Conservation (phyloP, 2,329 filamentous ascomycete genomes). For the Myriosclerotinia curreyana region DNA sequence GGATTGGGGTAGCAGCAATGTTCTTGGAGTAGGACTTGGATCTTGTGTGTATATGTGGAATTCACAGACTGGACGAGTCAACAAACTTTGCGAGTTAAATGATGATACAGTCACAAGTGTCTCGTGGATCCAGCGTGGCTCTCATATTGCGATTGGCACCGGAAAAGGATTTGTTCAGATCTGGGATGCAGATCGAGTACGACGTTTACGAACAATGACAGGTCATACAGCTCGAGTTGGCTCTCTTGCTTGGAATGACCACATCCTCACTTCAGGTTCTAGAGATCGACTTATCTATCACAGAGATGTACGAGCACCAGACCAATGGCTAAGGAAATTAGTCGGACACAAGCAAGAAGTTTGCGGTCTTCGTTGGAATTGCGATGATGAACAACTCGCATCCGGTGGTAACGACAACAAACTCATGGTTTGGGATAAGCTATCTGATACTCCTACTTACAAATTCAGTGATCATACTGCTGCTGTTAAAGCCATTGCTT, state of each 20-base stretch:
- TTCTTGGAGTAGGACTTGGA: conserved; percentile 87
- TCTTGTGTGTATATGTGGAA: conserved; percentile 99
- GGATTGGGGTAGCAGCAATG: conserved; percentile 95
- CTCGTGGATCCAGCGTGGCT: conserved; percentile 97
- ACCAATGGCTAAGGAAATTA: conserved; percentile 83
- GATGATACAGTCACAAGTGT: conserved; percentile 96
- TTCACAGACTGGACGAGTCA: conserved; percentile 83
- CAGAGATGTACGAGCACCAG: conserved; percentile 87
- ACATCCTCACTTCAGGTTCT: conserved; percentile 93
- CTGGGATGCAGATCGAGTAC: conserved; percentile 87
- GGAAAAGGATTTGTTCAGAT: conserved; percentile 94
- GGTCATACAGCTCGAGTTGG: conserved; percentile 92
- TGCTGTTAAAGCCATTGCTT: conserved; percentile 95
- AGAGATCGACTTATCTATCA: conserved; percentile 92
- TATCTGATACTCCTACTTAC: conserved; percentile 86
- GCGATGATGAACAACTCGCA: conserved; percentile 89
- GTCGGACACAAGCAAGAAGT: conserved; percentile 98
- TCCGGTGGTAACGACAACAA: conserved; percentile 99
- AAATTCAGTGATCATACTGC: conserved; percentile 95
- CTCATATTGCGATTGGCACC: conserved; percentile 92
- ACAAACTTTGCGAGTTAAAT: conserved; percentile 86
- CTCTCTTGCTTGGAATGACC: conserved; percentile 94
- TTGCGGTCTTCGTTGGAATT: conserved; percentile 95
- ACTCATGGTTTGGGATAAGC: conserved; percentile 96
- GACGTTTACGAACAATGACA: conserved; percentile 90